A percentile compares a stretch with the other conserved stretches of the same genome.
Evolutionary conservation across 2,329 filamentous ascomycete species (phyloP).

Genomic region (Pseudonectria buxi): DNA sequence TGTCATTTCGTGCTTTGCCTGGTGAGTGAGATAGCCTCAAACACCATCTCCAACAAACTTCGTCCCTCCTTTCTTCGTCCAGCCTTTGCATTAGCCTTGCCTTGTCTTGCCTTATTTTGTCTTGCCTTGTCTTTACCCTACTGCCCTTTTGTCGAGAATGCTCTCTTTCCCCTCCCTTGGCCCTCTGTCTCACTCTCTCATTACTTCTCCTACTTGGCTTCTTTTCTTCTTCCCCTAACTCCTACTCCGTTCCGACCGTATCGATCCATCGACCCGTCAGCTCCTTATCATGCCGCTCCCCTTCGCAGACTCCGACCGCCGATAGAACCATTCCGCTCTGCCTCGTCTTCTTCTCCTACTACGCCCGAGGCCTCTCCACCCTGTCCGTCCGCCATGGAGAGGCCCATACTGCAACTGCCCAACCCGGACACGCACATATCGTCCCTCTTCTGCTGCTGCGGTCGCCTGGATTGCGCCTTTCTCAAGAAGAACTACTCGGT

Average conservation of each 20-base stretch:
- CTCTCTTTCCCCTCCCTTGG: background rate
- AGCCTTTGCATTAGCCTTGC: no score
- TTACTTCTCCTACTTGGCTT: background rate
- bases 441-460: slow-evolving; percentile 72
- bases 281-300: slow-evolving; percentile 1
- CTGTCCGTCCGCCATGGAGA: slow-evolving; percentile 17
- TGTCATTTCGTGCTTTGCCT: no score
- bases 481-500: slow-evolving; percentile 73
- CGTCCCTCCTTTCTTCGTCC: no score
- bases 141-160: no score
- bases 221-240: background rate
- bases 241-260: background rate
- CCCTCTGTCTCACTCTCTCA: background rate
- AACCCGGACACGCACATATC: slow-evolving; percentile 21
- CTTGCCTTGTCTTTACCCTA: no score
- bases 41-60: no score
- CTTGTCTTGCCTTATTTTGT: no score
- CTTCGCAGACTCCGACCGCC: slow-evolving; percentile 1
- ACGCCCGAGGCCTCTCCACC: slow-evolving; percentile 12
- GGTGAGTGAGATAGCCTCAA: no score
- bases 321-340: background rate
- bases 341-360: background rate
- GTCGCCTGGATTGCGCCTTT: slow-evolving; percentile 69
- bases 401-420: slow-evolving; percentile 12
- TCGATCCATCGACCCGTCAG: no score